These are phyloP conservation scores for Balansia obtecta DNA, from an alignment of 2,329 filamentous ascomycete species.

Conservation along the genomic window DNA sequence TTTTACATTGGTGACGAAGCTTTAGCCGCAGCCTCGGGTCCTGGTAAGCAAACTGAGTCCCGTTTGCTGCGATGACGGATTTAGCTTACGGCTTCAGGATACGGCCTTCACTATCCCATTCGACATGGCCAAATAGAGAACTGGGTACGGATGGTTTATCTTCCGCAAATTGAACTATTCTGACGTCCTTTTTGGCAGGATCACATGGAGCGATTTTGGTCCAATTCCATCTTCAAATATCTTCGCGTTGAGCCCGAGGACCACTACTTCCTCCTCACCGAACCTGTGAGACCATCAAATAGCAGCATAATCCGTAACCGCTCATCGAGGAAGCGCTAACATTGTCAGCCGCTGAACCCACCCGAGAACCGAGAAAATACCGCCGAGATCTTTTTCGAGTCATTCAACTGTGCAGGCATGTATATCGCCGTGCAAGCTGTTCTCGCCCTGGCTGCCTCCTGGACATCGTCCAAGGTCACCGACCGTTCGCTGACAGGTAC, in stretches of 20 bases:
- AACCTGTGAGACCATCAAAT: slow-evolving; percentile 55
- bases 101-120: slow-evolving; percentile 95
- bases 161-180: slow-evolving; percentile 6
- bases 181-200: slow-evolving; percentile 47
- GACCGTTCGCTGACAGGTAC: slow-evolving; percentile 93
- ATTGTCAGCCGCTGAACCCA: slow-evolving; percentile 73
- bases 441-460: slow-evolving; percentile 88
- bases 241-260: slow-evolving; percentile 95
- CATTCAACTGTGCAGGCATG: slow-evolving; percentile 96
- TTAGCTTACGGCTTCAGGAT: slow-evolving; percentile 41
- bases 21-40: slow-evolving; percentile 67
- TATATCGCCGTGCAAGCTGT: slow-evolving; percentile 99
- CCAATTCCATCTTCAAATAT: slow-evolving; percentile 99
- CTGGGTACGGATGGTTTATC: slow-evolving; percentile 52
- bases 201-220: slow-evolving; percentile 99
- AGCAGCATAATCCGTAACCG: background rate
- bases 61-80: slow-evolving; percentile 1
- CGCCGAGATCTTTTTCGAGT: slow-evolving; percentile 99
- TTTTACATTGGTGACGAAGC: slow-evolving; percentile 99
- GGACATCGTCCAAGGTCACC: slow-evolving; percentile 96
- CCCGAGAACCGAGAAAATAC: slow-evolving; percentile 98
- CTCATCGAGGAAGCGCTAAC: background rate
- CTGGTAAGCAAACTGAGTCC: slow-evolving; percentile 41
- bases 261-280: slow-evolving; percentile 95
- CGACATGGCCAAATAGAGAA: slow-evolving; percentile 98